Evolutionary conservation across 1,284 basidiomycete genomes (phyloP).

Genomic region (Wallemia hederae): DNA sequence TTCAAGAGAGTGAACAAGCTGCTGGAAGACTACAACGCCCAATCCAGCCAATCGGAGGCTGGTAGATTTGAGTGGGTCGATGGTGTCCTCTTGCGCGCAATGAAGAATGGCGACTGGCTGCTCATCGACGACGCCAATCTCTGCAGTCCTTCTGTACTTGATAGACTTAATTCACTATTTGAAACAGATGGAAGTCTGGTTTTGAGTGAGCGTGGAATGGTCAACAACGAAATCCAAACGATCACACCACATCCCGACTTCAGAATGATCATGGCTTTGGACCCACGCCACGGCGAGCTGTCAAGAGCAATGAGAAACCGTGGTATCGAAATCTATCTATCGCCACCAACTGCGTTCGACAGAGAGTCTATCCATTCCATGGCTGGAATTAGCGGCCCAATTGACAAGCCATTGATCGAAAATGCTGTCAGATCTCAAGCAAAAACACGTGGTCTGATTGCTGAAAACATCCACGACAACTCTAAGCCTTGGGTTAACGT

Average conservation of each 20-base stretch:
- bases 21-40: not conserved
- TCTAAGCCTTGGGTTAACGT: not conserved
- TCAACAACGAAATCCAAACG: conserved; percentile 41
- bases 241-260: conserved; percentile 65
- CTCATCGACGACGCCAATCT: conserved; percentile 79
- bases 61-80: conserved; percentile 85
- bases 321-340: conserved; percentile 48
- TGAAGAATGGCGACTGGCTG: conserved; percentile 68
- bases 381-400: not conserved
- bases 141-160: conserved; percentile 81
- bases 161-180: conserved; percentile 87
- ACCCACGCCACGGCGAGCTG: conserved; percentile 70
- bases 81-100: conserved; percentile 65
- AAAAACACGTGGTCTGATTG: not conserved
- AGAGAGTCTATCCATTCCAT: not conserved
- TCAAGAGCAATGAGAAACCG: conserved; percentile 96
- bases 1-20: not conserved
- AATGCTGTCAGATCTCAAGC: not conserved
- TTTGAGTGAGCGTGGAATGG: conserved; percentile 65
- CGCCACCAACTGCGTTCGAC: not conserved
- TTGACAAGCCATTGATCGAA: not conserved
- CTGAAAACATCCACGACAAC: not conserved
- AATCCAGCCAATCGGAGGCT: conserved; percentile 6
- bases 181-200: conserved; percentile 54
- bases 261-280: conserved; percentile 76